These are phyloP conservation scores for Begonia masoniana DNA, from an alignment of 306 rosid species.

Conservation along the genomic window DNA sequence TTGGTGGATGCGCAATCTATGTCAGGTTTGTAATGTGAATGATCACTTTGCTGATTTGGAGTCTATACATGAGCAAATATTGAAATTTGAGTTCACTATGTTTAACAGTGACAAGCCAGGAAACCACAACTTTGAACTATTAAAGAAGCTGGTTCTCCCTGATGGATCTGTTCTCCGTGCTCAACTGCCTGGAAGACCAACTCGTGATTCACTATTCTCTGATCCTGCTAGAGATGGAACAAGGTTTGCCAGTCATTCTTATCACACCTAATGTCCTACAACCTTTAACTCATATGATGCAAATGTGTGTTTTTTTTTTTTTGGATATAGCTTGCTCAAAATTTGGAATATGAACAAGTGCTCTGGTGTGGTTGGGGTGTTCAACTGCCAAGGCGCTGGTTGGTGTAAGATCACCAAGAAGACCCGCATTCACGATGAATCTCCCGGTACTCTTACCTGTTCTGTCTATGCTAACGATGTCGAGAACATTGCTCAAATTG, in stretches of 20 bases:
- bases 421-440: constrained; percentile 59
- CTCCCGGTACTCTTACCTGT: constrained; percentile 62
- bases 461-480: constrained; percentile 61
- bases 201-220: constrained; percentile 66
- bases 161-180: constrained; percentile 96
- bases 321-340: constrained; percentile 69
- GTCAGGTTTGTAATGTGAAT: constrained; percentile 43
- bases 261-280: too few relatives aligned
- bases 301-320: constrained; percentile 7
- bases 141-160: constrained; percentile 84
- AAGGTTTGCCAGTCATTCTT: constrained; percentile 31
- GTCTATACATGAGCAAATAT: background rate
- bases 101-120: constrained; percentile 78
- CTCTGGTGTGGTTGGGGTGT: constrained; percentile 85
- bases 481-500: constrained; percentile 44
- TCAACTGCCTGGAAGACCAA: constrained; percentile 82
- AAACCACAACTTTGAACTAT: constrained; percentile 77
- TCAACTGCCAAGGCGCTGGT: constrained; percentile 98
- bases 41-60: background rate
- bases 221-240: constrained; percentile 92
- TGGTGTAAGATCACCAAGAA: constrained; percentile 86
- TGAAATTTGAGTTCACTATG: background rate
- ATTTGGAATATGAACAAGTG: constrained; percentile 91
- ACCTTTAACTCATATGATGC: background rate
- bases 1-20: constrained; percentile 95